These are phyloP conservation scores for Phytophthora citrophthora DNA, from an alignment of 352 stramenopile species.

Conservation along the genomic window DNA sequence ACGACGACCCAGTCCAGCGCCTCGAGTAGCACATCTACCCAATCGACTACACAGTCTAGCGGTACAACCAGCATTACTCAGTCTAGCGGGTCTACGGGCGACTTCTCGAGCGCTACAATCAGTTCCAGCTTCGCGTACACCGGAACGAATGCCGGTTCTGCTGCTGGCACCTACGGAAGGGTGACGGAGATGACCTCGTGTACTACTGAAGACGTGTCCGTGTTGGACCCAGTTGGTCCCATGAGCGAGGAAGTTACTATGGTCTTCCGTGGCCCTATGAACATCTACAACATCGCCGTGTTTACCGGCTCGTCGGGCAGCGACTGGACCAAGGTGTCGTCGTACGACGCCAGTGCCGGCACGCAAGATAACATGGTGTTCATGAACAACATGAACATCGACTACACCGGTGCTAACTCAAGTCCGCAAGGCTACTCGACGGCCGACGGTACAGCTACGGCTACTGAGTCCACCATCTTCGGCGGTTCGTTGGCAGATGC, in stretches of 20 bases:
- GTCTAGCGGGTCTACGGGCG: conserved; percentile 18
- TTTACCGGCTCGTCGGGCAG: conserved; percentile 35
- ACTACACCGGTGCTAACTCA: conserved; percentile 49
- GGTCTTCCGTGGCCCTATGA: conserved; percentile 65
- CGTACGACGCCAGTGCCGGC: conserved; percentile 37
- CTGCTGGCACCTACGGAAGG: conserved; percentile 50
- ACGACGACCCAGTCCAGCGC: conserved; percentile 4
- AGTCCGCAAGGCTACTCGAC: conserved; percentile 58
- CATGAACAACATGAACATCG: conserved; percentile 71
- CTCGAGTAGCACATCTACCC: conserved; percentile 10
- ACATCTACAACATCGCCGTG: conserved; percentile 68
- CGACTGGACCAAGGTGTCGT: conserved; percentile 57
- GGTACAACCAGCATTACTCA: conserved; percentile 16
- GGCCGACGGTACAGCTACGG: conserved; percentile 36
- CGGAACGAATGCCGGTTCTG: conserved; percentile 44
- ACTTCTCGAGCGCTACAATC: conserved; percentile 51
- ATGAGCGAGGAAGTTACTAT: conserved; percentile 63
- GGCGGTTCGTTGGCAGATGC: conserved; percentile 56
- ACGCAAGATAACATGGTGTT: conserved; percentile 60
- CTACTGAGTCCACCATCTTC: conserved; percentile 47
- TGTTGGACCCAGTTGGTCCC: conserved; percentile 48
- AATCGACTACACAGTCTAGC: conserved; percentile 4
- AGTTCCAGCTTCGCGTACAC: conserved; percentile 58
- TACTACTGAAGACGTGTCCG: conserved; percentile 38
- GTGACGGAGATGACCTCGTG: conserved; percentile 45